Evolutionary conservation across 2,329 filamentous ascomycete species (phyloP).

Genomic region (Talaromyces funiculosus): DNA sequence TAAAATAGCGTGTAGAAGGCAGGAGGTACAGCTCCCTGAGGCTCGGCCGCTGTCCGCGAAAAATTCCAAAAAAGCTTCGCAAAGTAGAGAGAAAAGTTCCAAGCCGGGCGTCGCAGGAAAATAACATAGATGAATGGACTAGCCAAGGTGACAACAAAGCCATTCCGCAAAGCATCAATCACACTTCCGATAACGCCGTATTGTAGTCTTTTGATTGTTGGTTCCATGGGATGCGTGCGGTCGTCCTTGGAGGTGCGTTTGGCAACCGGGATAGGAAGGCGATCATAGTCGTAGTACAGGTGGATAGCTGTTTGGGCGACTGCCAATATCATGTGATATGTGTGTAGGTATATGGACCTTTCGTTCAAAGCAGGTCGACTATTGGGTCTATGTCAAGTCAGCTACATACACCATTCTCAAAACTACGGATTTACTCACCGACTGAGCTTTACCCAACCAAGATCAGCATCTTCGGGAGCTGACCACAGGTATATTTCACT

Average conservation of each 20-base stretch:
- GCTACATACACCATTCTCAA: neutral
- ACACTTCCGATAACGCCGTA: conserved; percentile 27
- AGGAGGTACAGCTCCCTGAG: conserved; percentile 51
- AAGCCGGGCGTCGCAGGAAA: conserved; percentile 58
- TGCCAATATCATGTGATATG: conserved; percentile 63
- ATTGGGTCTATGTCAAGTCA: conserved; percentile 33
- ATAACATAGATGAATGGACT: conserved; percentile 57
- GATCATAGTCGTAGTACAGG: conserved; percentile 67
- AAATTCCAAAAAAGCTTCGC: conserved; percentile 70
- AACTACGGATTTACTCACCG: conserved; percentile 46
- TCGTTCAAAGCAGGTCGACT: conserved; percentile 79
- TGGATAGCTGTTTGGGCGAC: conserved; percentile 65
- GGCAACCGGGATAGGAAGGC: conserved; percentile 50
- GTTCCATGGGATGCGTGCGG: conserved; percentile 31
- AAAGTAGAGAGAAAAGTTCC: conserved; percentile 65
- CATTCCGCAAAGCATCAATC: conserved; percentile 27
- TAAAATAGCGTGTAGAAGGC: conserved; percentile 52
- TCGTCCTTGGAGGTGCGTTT: conserved; percentile 32
- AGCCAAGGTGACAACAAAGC: conserved; percentile 39
- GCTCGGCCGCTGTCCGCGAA: conserved; percentile 60
- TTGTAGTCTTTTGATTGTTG: conserved; percentile 37
- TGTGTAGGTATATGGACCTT: conserved; percentile 72
- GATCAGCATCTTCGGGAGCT: conserved; percentile 52
- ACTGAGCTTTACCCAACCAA: conserved; percentile 67
- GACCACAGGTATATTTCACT: conserved; percentile 76